A percentile compares a stretch with the other conserved stretches of the same genome.
phyloP scores from a whole-genome alignment of 208 protist genomes.

The Strigomonas culicis region DNA sequence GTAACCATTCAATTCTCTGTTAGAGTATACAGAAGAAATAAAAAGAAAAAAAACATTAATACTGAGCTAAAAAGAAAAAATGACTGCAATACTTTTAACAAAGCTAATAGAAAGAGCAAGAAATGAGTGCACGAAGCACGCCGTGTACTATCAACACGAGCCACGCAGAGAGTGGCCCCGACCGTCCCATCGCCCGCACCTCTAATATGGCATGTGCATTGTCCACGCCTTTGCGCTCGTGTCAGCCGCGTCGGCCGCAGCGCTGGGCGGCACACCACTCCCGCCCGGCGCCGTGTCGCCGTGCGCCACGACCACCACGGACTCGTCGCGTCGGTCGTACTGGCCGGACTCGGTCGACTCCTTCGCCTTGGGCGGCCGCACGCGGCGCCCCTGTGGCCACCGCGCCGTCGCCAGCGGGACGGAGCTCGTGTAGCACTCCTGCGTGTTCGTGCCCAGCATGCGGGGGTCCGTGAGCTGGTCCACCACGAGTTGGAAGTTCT shows the following conservation, averaged over 20 bases:
- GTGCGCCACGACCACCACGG: background rate
- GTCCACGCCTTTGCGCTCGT: background rate
- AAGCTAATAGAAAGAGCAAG: background rate
- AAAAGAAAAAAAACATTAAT: slow-evolving; percentile 5
- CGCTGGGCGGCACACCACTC: background rate
- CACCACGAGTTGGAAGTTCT: slow-evolving; percentile 26
- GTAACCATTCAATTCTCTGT: no score
- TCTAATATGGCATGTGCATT: no score
- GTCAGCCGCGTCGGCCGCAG: background rate
- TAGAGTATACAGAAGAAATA: background rate
- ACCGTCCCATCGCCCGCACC: no score
- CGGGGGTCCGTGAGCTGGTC: slow-evolving; percentile 1
- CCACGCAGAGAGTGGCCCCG: no score
- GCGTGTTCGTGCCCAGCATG: background rate
- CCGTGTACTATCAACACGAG: no score
- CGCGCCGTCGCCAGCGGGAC: background rate
- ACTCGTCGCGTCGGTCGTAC: background rate
- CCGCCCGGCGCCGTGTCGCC: no score
- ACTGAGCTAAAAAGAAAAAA: background rate
- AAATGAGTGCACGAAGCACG: no score
- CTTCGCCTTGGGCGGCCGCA: background rate
- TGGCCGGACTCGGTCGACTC: background rate
- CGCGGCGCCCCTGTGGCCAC: background rate
- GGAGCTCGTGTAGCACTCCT: background rate
- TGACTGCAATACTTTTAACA: background rate